Base-by-base conservation (phyloP, 345 rosid genomes). In the Bretschneidera sinensis region DNA sequence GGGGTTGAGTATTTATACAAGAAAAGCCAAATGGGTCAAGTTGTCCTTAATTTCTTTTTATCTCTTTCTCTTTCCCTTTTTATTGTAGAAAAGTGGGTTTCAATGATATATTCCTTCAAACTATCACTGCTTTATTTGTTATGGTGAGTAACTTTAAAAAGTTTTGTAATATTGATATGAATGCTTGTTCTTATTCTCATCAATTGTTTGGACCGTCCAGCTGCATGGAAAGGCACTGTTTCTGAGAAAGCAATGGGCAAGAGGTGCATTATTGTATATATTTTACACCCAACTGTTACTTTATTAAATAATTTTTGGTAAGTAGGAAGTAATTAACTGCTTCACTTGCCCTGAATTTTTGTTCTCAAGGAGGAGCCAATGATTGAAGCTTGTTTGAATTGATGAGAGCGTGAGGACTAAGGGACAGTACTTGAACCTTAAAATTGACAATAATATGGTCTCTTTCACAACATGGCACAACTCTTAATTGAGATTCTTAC, bases 201-300 rank as follows among this genome's bases (percentile, higher is more conserved):
- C 28, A 53, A 54, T 48, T 20, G 24, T 10, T 33, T 61, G 68
- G 71, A 63, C 75, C 54, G 22, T 70, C 67, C 65, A 66, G 43
- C 33, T 39, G 47, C 59, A 55, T 66, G 70, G 24, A 65, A 60
- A 65, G 78, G 16, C 60, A 61, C 23, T 33, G 21, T 57, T 57
- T 31, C 33, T 16, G 6, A 39, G 0, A 21, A 66, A 25, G 11
- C 51, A 48, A 51, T 35, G 59, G 43, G 18, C 49, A 55, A 43
- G 48, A 59, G 21, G 45, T 35, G 33, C 49, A 23, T 10, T 28
- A 9, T 24, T 39, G 53, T 56, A 55, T n/a, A n/a, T n/a, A n/a
- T n/a, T n/a, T n/a, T n/a, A n/a, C n/a, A n/a, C n/a, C n/a, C n/a
- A n/a, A n/a, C 23, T 6, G n/a, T 28, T 71, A 61, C 60, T 60